Evolutionary conservation across 108 stramenopile genomes (phyloP).

Genomic region (Cyclostephanos tholiformis): DNA sequence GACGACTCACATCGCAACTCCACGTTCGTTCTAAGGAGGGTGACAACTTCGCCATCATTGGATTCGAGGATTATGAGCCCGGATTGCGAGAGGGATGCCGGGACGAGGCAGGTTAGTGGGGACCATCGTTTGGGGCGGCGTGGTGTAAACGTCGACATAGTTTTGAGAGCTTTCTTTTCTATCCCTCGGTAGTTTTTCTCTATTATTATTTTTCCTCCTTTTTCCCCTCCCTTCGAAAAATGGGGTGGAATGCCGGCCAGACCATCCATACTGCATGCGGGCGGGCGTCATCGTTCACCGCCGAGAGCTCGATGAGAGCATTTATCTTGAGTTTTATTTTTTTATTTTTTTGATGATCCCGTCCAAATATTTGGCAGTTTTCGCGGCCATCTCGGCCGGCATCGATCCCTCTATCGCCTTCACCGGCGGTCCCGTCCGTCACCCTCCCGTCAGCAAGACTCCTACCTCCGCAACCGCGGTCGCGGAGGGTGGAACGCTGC

Average conservation of each 20-base stretch:
- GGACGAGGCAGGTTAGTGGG: conserved; percentile 70
- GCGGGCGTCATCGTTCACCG: too few relatives aligned
- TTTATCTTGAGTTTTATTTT: too few relatives aligned
- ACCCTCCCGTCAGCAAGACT: neutral
- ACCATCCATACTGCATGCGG: too few relatives aligned
- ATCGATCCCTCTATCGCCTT: conserved; percentile 15
- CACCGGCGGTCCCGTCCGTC: conserved; percentile 8
- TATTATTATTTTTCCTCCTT: too few relatives aligned
- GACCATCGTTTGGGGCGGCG: conserved; percentile 52
- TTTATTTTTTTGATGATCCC: neutral
- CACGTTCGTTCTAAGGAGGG: conserved; percentile 53
- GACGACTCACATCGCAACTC: conserved; percentile 64
- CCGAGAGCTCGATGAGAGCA: too few relatives aligned
- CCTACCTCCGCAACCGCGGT: conserved; percentile 9
- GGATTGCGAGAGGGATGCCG: conserved; percentile 65
- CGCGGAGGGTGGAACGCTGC: neutral
- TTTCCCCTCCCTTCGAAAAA: too few relatives aligned
- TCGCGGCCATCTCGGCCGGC: conserved; percentile 21
- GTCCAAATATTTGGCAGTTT: conserved; percentile 3
- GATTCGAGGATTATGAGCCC: conserved; percentile 72
- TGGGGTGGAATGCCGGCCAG: too few relatives aligned
- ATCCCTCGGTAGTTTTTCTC: too few relatives aligned
- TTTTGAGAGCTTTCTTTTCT: neutral
- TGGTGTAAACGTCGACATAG: conserved; percentile 14
- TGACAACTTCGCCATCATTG: conserved; percentile 66